Evolutionary conservation across 140 eudicot genomes (phyloP).

Genomic region (Cichorium intybus): DNA sequence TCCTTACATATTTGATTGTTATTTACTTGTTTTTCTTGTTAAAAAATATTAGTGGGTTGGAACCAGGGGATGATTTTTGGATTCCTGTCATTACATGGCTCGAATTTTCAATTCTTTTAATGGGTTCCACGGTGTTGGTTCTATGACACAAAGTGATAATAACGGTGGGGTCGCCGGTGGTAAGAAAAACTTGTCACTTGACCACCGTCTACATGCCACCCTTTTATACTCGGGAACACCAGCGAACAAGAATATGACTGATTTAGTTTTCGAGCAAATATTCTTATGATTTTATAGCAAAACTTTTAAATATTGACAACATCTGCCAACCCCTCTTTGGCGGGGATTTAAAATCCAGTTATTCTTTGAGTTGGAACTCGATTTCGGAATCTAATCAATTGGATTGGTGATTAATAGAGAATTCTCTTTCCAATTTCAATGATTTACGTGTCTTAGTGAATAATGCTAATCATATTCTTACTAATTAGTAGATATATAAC

Average conservation of each 20-base stretch:
- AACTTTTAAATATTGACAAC: not conserved
- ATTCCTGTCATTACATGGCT: conserved; percentile 9
- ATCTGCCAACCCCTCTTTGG: no score
- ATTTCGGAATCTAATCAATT: not conserved
- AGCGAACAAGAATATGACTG: not conserved
- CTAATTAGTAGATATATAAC: conserved; percentile 77
- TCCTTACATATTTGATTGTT: not conserved
- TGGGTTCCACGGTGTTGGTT: not conserved
- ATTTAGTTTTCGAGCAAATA: not conserved
- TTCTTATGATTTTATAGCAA: not conserved
- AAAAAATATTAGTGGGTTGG: not conserved
- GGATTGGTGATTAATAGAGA: not conserved
- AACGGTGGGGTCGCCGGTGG: not conserved
- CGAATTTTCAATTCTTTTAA: not conserved
- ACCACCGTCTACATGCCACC: not conserved
- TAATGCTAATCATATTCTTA: conserved; percentile 14
- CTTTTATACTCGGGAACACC: not conserved
- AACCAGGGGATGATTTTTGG: not conserved
- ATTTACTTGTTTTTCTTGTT: not conserved
- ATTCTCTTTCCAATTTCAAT: not conserved
- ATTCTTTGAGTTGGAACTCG: not conserved
- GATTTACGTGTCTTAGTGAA: not conserved
- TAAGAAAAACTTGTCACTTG: not conserved
- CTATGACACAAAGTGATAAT: not conserved
- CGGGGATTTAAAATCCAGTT: not conserved